These are phyloP conservation scores for Claviceps humidiphila DNA, from an alignment of 2,329 filamentous ascomycete species.

Conservation along the genomic window DNA sequence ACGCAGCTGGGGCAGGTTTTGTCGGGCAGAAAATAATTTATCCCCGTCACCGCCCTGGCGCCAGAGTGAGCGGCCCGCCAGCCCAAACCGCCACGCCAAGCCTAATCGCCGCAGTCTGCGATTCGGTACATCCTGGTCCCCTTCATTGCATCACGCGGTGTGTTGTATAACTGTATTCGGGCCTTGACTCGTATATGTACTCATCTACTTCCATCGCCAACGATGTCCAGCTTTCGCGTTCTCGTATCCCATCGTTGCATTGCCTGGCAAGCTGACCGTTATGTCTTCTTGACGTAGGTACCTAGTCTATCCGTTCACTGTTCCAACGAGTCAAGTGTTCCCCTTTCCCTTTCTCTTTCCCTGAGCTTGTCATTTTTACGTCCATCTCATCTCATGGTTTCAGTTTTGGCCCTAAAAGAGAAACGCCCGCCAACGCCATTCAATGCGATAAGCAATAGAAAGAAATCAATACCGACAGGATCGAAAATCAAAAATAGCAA, in stretches of 20 bases:
- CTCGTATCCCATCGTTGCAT: neutral
- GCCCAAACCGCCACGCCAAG: no score
- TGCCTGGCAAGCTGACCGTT: neutral
- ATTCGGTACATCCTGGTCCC: no score
- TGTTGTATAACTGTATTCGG: no score
- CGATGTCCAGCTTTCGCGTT: neutral
- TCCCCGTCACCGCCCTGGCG: conserved; percentile 16
- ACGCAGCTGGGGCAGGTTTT: conserved; percentile 4
- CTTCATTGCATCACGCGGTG: no score
- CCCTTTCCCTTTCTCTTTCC: neutral
- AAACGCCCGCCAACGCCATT: conserved; percentile 15
- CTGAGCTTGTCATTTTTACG: neutral
- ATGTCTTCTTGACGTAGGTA: neutral
- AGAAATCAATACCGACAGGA: conserved; percentile 1
- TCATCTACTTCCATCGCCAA: no score
- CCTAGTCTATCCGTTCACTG: no score
- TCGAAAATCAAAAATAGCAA: neutral
- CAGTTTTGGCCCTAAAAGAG: neutral
- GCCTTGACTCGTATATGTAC: no score
- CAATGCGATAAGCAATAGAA: conserved; percentile 11
- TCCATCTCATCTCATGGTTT: neutral
- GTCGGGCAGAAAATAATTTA: conserved; percentile 19
- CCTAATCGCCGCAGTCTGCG: no score
- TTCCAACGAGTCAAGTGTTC: neutral
- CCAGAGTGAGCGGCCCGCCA: neutral